Evolutionary conservation across 2,329 filamentous ascomycete genomes (phyloP).

Genomic region (Orbilia blumenaviensis): DNA sequence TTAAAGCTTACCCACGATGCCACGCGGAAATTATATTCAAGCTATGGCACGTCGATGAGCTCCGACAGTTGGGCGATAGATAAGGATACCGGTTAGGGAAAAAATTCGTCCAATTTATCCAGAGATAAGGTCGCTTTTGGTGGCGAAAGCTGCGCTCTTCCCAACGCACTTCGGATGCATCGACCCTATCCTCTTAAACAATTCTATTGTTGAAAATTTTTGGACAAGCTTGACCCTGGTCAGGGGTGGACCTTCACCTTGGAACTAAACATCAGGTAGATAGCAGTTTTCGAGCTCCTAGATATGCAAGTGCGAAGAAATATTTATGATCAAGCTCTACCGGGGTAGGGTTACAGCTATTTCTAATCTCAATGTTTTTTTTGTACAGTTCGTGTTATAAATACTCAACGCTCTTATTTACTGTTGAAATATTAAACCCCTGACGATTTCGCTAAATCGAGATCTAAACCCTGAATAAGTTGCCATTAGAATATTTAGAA

Average conservation of each 20-base stretch:
- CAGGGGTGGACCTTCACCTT: background rate
- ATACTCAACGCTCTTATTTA: background rate
- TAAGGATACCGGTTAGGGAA: background rate
- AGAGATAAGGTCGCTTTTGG: constrained; percentile 35
- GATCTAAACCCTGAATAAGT: background rate
- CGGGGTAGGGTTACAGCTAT: background rate
- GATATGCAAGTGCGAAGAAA: background rate
- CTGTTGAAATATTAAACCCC: background rate
- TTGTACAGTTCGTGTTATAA: background rate
- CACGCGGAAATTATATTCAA: constrained; percentile 37
- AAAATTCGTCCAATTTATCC: constrained; percentile 36
- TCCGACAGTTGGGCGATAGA: constrained; percentile 40
- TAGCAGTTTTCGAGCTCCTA: background rate
- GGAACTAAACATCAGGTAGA: background rate
- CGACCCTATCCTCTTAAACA: constrained; percentile 8
- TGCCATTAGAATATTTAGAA: background rate
- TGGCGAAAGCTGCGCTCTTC: background rate
- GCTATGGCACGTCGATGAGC: constrained; percentile 18
- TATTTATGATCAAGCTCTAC: background rate
- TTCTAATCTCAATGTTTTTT: constrained; percentile 12
- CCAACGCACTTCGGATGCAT: background rate
- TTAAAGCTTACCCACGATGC: constrained; percentile 21
- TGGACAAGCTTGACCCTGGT: background rate
- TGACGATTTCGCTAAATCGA: no score
- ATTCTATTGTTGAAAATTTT: constrained; percentile 17